Evolutionary conservation across 192 early-diverging fungal species (phyloP).

Genomic region (Rhizoclosmatium sp.): DNA sequence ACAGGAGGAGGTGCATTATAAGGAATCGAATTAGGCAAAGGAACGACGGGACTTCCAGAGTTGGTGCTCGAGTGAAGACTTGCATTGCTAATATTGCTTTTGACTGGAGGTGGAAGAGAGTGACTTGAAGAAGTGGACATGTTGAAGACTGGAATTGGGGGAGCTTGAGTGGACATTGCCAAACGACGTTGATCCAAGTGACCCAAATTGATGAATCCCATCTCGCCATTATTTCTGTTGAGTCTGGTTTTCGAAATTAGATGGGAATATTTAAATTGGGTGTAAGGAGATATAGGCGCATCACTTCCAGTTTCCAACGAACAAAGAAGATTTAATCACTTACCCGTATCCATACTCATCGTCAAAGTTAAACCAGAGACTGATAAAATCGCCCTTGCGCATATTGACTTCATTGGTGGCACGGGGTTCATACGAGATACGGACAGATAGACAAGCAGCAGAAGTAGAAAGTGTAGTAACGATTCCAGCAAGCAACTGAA

Average conservation of each 20-base stretch:
- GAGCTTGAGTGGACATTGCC: slow-evolving; percentile 15
- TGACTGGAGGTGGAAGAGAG: background rate
- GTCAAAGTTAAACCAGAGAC: slow-evolving; percentile 34
- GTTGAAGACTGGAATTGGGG: slow-evolving; percentile 24
- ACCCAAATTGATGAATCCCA: slow-evolving; percentile 36
- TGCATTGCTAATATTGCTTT: background rate
- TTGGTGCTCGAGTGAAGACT: background rate
- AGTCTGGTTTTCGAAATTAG: background rate
- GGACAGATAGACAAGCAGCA: slow-evolving; percentile 16
- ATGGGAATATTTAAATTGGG: background rate
- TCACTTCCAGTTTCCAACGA: background rate
- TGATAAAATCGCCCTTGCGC: slow-evolving; percentile 21
- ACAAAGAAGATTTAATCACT: background rate
- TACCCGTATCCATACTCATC: slow-evolving; percentile 39
- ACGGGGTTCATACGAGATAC: slow-evolving; percentile 35
- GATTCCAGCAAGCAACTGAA: slow-evolving; percentile 12
- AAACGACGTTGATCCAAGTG: slow-evolving; percentile 36
- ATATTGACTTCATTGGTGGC: slow-evolving; percentile 38
- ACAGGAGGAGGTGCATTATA: background rate
- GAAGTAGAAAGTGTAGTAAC: slow-evolving; percentile 3
- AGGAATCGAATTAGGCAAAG: no score
- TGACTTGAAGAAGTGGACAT: background rate
- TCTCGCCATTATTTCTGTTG: slow-evolving; percentile 20
- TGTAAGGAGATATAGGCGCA: background rate
- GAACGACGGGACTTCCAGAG: no score